Evolutionary conservation across 176 grass and related monocot species (phyloP), one percentile per base, ranked within the genome.

Genomic region (Musa acuminata): DNA sequence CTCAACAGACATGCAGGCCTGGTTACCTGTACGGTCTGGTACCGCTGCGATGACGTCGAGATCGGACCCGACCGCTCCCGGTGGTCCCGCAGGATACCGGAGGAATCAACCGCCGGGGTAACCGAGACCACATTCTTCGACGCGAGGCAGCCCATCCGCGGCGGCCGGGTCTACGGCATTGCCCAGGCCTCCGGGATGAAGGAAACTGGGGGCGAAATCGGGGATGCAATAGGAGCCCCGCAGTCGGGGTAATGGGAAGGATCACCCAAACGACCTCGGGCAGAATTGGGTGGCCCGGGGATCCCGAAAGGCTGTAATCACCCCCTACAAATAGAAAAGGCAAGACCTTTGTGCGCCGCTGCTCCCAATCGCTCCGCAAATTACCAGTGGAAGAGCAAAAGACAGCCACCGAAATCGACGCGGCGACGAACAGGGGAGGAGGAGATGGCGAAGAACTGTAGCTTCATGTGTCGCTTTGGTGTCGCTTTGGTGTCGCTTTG

Each of bases 81-180:
- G 76, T 65, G 52, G 9, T 81, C 83, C 53, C 83, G 64, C 1
- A 80, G 53, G 14, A 50, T 78, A 53, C 86, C 86, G 54, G 86
- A 85, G 63, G 86, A 85, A 69, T 91, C 84, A 1, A 69, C 72
- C 13, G 84, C 84, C 69, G 88, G 95, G 19, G 90, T 89, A 55
- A 87, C 85, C 63, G 87, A 89, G 53, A 85, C 75, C 26, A 76
- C 55, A 51, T 91, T 99, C 91, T 99, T 99, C 69, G 95, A 99
- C 55, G 75, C 80, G 75, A 89, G 80, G 79, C 95, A 99, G 72
- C 95, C 95, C 95, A 99, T 99, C 68, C 50, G 27, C 75, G 49
- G 21, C 48, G 49, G 21, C 48, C 9, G 48, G 57, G 2, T 8
- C 63, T 66, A 53, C 25, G 49, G 64, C 77, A 79, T 68, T 11